phyloP scores from a whole-genome alignment of 768 basidiomycete genomes.

The Cystofilobasidium ferigula region DNA sequence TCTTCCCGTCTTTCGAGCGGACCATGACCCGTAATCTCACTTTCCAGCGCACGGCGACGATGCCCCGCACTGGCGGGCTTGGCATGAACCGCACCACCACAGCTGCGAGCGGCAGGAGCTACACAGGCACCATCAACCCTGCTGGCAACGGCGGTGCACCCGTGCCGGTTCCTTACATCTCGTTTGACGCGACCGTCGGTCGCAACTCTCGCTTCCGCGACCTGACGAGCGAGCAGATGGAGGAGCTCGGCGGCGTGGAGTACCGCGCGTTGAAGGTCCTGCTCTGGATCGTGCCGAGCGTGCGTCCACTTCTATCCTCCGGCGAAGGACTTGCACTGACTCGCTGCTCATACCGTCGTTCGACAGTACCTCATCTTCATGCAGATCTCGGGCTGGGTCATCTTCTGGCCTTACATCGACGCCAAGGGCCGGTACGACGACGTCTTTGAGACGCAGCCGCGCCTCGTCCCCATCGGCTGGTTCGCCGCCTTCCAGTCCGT shows the following conservation, averaged over 20 bases:
- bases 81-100: conserved; percentile 68
- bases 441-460: conserved; percentile 50
- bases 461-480: conserved; percentile 56
- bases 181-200: conserved; percentile 75
- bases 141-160: conserved; percentile 35
- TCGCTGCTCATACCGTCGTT: not conserved
- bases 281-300: conserved; percentile 65
- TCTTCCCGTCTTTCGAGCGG: conserved; percentile 56
- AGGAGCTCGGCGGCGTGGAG: conserved; percentile 88
- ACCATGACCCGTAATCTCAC: conserved; percentile 61
- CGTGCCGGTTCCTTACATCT: conserved; percentile 61
- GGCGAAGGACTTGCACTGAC: not conserved
- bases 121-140: conserved; percentile 17
- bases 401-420: conserved; percentile 72
- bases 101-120: conserved; percentile 21
- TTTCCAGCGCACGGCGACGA: conserved; percentile 57
- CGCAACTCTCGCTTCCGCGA: conserved; percentile 52
- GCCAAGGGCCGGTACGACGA: conserved; percentile 47
- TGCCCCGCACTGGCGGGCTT: conserved; percentile 50
- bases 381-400: conserved; percentile 58
- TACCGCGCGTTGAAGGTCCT: conserved; percentile 71
- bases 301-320: conserved; percentile 41
- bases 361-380: conserved; percentile 63
- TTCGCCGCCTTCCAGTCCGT: conserved; percentile 73
- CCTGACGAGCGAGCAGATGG: conserved; percentile 68